These are phyloP conservation scores for Bimuria novae-zelandiae DNA, from an alignment of 2,329 filamentous ascomycete genomes.

Conservation along the genomic window DNA sequence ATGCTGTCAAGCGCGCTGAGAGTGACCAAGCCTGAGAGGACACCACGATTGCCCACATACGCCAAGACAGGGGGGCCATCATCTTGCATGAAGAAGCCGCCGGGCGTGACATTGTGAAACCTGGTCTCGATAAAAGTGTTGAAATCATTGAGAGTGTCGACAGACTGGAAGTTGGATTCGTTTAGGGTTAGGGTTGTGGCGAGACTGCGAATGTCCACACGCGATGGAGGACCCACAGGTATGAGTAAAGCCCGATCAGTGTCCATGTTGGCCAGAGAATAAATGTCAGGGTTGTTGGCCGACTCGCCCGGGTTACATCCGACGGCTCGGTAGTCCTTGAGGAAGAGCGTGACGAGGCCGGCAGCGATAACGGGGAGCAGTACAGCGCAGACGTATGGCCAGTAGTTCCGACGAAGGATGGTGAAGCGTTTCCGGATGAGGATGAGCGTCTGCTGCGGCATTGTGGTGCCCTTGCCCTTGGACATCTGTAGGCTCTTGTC, in stretches of 20 bases:
- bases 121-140: slow-evolving; percentile 65
- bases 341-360: slow-evolving; percentile 76
- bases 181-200: slow-evolving; percentile 31
- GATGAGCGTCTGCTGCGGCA: slow-evolving; percentile 71
- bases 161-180: slow-evolving; percentile 51
- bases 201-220: slow-evolving; percentile 38
- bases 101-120: slow-evolving; percentile 72
- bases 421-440: slow-evolving; percentile 78
- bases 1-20: slow-evolving; percentile 90
- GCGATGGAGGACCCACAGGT: slow-evolving; percentile 47
- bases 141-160: slow-evolving; percentile 71
- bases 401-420: slow-evolving; percentile 76
- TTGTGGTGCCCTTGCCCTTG: slow-evolving; percentile 71
- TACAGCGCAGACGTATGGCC: slow-evolving; percentile 76
- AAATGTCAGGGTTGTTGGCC: slow-evolving; percentile 37
- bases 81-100: slow-evolving; percentile 78
- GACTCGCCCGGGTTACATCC: slow-evolving; percentile 51
- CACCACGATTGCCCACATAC: slow-evolving; percentile 68
- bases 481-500: slow-evolving; percentile 55
- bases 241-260: slow-evolving; percentile 33
- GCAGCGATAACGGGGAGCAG: slow-evolving; percentile 79
- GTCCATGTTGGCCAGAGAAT: slow-evolving; percentile 31
- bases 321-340: slow-evolving; percentile 61
- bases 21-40: slow-evolving; percentile 72
- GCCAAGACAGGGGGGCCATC: slow-evolving; percentile 66